Evolutionary conservation across 306 rosid species (phyloP).

Genomic region (Notholithocarpus densiflorus): DNA sequence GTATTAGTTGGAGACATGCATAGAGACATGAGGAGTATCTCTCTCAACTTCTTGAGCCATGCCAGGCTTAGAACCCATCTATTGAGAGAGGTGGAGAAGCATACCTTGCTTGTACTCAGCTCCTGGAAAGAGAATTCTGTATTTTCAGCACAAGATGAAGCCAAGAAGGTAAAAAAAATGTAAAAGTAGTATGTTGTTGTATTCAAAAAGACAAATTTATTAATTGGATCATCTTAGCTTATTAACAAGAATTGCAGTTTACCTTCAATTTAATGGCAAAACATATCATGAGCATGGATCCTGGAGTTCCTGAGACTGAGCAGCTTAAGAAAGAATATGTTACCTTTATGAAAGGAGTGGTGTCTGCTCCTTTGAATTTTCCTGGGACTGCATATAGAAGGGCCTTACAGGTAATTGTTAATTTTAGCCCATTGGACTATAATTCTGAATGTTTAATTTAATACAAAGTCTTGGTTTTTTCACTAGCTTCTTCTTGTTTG

Average conservation of each 20-base stretch:
- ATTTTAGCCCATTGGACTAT: not conserved
- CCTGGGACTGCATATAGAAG: slow-evolving; percentile 92
- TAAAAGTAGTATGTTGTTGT: not conserved
- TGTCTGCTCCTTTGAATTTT: slow-evolving; percentile 79
- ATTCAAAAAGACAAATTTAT: not conserved
- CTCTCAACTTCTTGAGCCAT: slow-evolving; percentile 83
- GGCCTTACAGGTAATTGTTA: slow-evolving; percentile 67
- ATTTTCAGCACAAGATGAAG: slow-evolving; percentile 90
- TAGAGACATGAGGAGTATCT: slow-evolving; percentile 77
- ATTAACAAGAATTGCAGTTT: slow-evolving; percentile 49
- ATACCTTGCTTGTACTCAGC: slow-evolving; percentile 59
- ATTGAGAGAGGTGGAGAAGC: slow-evolving; percentile 73
- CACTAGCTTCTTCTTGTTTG: not conserved
- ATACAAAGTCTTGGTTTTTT: not conserved
- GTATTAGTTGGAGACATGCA: slow-evolving; percentile 99
- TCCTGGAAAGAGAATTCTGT: slow-evolving; percentile 61
- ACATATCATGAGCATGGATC: slow-evolving; percentile 90
- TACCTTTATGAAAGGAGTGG: slow-evolving; percentile 95
- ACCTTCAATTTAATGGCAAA: slow-evolving; percentile 94
- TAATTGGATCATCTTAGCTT: not conserved
- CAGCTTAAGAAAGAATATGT: slow-evolving; percentile 73
- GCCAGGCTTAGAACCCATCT: slow-evolving; percentile 71
- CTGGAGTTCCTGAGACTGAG: slow-evolving; percentile 81
- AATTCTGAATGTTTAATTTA: not conserved
- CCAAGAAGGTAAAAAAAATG: slow-evolving; percentile 59